Evolutionary conservation across 179 eudicot genomes (phyloP), one percentile per base, ranked within the genome.

Genomic region (Drosera spatulata): DNA sequence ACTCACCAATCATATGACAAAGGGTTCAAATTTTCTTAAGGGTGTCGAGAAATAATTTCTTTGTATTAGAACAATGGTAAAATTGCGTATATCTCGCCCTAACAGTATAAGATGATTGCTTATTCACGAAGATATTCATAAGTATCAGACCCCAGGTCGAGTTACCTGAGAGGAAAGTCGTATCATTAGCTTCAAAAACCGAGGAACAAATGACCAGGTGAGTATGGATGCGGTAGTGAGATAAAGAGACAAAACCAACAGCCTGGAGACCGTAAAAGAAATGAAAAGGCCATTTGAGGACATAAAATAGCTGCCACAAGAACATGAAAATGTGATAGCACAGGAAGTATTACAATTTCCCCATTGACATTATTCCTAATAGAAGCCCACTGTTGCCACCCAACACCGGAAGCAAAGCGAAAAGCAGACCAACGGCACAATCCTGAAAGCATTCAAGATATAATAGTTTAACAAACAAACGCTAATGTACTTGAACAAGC

Each of bases 361-460:
- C 99, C 93, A 93, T 89, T 50, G 97, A 93, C 52, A 80, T 46
- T 50, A 93, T 71, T 70, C 99, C 99, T 63, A 75, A 86, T 58
- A 90, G 70, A 76, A 89, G 62, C 57, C 97, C 99, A 59, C 93
- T 77, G 63, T 82, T 84, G 64, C 99, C 99, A 68, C 99, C 99
- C 78, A 93, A 69, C 68, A 93, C 90, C 49, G 99, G 99, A 56
- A 93, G 93, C 82, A 93, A 73, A 56, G 99, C 99, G 79, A 93
- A 93, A 53, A 93, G 74, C 74, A 93, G 82, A 59, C 99, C 99
- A 60, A 93, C 99, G 58, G 99, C 99, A 74, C 99, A 93, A 69
- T 93, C 99, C 99, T 93, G 83, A 73, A 74, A 74, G 55, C 58
- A 50, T 43, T 48, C 65, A 75, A 8, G 43, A 11, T 37, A 49